phyloP scores from a whole-genome alignment of 148 eudicot species.

The Fallopia convolvulus region DNA sequence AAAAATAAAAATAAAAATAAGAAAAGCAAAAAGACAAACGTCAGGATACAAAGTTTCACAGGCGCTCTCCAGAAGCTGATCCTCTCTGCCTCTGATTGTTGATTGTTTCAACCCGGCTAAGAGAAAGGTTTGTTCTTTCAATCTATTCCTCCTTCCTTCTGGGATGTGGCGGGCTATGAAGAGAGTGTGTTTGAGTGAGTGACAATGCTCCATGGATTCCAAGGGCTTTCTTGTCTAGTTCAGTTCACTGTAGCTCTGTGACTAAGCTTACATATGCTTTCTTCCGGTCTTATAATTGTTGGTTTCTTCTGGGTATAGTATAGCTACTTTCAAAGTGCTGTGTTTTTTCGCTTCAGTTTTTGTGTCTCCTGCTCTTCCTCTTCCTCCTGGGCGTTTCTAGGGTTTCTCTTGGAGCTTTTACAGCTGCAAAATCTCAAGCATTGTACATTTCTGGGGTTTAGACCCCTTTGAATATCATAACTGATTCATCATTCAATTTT shows the following conservation, averaged over 20 bases:
- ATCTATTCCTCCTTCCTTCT: neutral
- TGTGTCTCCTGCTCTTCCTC: constrained; percentile 7
- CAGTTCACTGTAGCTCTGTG: neutral
- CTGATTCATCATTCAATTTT: neutral
- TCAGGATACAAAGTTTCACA: constrained; percentile 5
- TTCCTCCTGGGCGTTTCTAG: constrained; percentile 1
- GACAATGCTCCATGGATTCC: neutral
- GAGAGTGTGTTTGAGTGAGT: constrained; percentile 5
- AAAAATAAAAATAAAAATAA: neutral
- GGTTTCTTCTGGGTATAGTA: neutral
- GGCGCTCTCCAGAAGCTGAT: neutral
- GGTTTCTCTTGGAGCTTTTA: neutral
- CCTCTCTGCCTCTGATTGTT: neutral
- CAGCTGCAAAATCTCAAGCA: neutral
- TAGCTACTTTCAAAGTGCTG: neutral
- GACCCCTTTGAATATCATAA: neutral
- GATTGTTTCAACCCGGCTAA: neutral
- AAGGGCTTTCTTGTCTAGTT: neutral
- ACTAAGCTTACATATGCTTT: neutral
- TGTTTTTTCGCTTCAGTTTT: neutral
- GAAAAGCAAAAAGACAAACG: constrained; percentile 4
- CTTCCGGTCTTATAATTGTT: neutral
- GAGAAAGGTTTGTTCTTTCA: constrained; percentile 3
- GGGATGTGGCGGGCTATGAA: neutral
- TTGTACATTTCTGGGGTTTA: neutral